Percentiles rank a stretch among this genome's conserved stretches.
Conservation (phyloP, 805 yeast species). For the Priceomyces medius region DNA sequence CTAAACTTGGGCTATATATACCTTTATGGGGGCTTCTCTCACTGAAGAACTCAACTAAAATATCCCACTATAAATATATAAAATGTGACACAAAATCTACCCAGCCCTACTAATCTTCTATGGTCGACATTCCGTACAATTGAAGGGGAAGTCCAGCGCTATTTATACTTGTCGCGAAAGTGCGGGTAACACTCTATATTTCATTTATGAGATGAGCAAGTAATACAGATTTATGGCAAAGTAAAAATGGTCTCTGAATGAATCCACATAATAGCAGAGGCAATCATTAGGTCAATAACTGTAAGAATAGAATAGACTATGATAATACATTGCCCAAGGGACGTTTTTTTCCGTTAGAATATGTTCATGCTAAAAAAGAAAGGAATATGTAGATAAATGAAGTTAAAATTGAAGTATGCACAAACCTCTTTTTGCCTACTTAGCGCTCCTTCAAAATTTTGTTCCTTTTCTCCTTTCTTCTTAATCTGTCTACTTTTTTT, state of each 20-base stretch:
- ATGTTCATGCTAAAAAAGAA: no score
- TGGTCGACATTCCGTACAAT: background rate
- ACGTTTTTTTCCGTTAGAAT: no score
- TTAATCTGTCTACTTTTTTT: constrained; percentile 86
- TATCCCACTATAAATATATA: background rate
- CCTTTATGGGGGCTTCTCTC: background rate
- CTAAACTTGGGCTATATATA: constrained; percentile 1
- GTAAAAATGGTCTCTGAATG: no score
- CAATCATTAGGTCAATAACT: no score
- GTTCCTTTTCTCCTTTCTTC: constrained; percentile 91
- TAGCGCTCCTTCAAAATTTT: constrained; percentile 88
- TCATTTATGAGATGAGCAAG: background rate
- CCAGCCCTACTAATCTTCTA: background rate
- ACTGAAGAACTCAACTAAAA: background rate
- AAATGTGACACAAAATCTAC: constrained; percentile 4
- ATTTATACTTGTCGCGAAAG: constrained; percentile 16
- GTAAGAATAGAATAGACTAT: no score
- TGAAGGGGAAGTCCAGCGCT: constrained; percentile 13
- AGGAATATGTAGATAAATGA: no score
- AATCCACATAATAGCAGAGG: no score
- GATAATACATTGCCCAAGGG: no score
- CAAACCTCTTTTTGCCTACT: no score
- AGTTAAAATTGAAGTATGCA: no score
- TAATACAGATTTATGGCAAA: no score
- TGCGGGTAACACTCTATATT: constrained; percentile 18